Conservation (phyloP, 1,139 yeast genomes). For the Nakaseomyces bracarensis region DNA sequence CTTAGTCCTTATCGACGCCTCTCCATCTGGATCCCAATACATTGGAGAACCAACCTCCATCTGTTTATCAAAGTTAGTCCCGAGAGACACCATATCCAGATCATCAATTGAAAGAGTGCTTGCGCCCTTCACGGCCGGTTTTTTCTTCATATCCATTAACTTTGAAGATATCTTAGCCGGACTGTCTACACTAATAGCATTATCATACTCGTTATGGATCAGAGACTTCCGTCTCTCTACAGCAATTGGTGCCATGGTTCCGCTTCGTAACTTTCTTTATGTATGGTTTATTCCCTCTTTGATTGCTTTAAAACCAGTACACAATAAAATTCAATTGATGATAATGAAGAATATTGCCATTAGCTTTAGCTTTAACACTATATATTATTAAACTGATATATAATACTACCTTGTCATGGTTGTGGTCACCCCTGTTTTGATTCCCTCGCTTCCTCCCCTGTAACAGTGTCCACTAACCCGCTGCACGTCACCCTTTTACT, state of each 20-base stretch:
- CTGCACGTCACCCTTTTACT: too few relatives aligned
- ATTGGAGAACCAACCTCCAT: constrained; percentile 27
- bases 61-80: constrained; percentile 24
- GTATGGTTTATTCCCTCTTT: too few relatives aligned
- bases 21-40: constrained; percentile 23
- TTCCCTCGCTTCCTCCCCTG: too few relatives aligned
- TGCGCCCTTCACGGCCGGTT: constrained; percentile 8
- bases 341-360: too few relatives aligned
- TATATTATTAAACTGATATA: too few relatives aligned
- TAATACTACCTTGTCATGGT: too few relatives aligned
- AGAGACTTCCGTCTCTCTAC: constrained; percentile 11
- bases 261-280: too few relatives aligned
- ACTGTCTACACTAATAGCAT: constrained; percentile 8
- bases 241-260: constrained; percentile 5
- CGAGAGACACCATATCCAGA: constrained; percentile 24
- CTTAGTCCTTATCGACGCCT: constrained; percentile 11
- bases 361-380: too few relatives aligned
- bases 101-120: constrained; percentile 23
- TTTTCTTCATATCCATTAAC: constrained; percentile 7
- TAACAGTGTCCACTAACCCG: too few relatives aligned
- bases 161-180: constrained; percentile 8
- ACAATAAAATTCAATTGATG: too few relatives aligned
- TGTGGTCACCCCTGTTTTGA: too few relatives aligned
- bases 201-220: constrained; percentile 14
- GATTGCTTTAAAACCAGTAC: too few relatives aligned